phyloP scores from a whole-genome alignment of 805 yeast genomes.

The Myxozyma geophila region DNA sequence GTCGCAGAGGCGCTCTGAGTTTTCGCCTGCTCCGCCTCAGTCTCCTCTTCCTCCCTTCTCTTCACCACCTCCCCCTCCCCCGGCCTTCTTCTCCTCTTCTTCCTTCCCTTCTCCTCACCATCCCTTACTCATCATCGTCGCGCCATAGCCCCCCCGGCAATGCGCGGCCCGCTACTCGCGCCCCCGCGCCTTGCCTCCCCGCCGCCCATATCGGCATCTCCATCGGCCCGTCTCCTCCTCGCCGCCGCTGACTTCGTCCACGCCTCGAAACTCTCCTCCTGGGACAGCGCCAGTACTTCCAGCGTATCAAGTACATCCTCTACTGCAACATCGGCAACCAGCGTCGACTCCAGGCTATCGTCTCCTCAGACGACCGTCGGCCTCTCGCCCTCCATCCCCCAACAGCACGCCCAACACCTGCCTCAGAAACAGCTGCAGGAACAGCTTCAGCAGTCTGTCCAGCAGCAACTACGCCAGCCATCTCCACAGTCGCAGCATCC shows the following conservation, averaged over 20 bases:
- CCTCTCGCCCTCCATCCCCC: no score
- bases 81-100: not conserved
- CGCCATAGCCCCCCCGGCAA: not conserved
- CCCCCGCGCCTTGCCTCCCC: conserved; percentile 12
- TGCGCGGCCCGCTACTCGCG: conserved; percentile 14
- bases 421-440: not conserved
- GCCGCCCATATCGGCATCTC: not conserved
- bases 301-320: not conserved
- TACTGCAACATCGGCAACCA: not conserved
- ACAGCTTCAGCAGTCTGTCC: not conserved
- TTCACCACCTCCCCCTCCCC: not conserved
- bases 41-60: not conserved
- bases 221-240: conserved; percentile 6
- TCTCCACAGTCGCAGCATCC: not conserved
- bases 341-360: not conserved
- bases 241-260: conserved; percentile 13
- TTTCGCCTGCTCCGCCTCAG: not conserved
- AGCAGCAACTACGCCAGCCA: not conserved
- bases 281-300: not conserved
- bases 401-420: no score
- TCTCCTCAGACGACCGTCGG: no score
- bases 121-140: not conserved
- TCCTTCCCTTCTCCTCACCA: not conserved
- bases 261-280: conserved; percentile 11
- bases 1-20: not conserved